Evolutionary conservation across 73 alveolate species (phyloP).

Genomic region (Tetrahymena malaccensis): DNA sequence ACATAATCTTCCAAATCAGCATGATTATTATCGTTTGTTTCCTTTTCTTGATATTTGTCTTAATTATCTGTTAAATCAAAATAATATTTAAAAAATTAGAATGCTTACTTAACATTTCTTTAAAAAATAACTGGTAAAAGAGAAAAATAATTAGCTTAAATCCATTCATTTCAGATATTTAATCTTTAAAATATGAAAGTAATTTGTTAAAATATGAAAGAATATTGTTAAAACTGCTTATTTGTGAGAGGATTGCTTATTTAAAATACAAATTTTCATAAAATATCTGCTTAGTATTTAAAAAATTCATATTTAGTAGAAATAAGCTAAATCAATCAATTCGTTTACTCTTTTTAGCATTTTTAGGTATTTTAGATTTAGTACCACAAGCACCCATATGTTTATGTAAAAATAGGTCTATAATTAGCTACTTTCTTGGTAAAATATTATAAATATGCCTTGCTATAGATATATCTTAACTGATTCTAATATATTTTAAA

Average conservation of each 20-base stretch:
- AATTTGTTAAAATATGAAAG: too few species aligned
- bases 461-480: background rate
- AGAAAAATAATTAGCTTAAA: too few species aligned
- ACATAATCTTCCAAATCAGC: background rate
- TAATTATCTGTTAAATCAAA: background rate
- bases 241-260: too few species aligned
- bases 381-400: background rate
- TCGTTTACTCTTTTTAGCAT: background rate
- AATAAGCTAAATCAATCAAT: background rate
- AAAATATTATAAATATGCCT: background rate
- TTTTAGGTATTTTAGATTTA: background rate
- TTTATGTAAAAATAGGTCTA: background rate
- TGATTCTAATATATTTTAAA: too few species aligned
- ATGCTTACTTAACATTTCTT: too few species aligned
- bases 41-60: background rate
- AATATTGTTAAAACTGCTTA: too few species aligned
- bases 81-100: background rate
- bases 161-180: too few species aligned
- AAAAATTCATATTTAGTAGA: background rate
- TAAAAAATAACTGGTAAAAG: too few species aligned
- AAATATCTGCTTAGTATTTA: too few species aligned
- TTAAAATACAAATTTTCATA: too few species aligned
- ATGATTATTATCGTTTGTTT: background rate
- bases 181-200: too few species aligned
- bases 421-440: background rate